Evolutionary conservation across 1,284 basidiomycete species (phyloP).

Genomic region (Cutaneotrichosporon spelunceum): DNA sequence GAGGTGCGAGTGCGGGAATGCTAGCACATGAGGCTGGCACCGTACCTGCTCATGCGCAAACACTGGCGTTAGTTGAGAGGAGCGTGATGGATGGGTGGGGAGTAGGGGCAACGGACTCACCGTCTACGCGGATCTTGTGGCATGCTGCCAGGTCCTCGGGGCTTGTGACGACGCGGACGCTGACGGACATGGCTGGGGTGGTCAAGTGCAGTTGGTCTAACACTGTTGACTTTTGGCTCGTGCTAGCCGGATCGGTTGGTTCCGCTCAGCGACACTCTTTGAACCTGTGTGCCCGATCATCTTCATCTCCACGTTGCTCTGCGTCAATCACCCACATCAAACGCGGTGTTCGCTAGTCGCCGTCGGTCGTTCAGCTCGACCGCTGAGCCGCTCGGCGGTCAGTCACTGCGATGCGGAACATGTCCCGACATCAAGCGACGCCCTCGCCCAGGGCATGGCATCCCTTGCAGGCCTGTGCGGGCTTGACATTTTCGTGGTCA

Average conservation of each 20-base stretch:
- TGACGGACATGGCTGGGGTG: slow-evolving; percentile 17
- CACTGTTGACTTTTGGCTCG: neutral
- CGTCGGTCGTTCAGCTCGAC: too few species aligned
- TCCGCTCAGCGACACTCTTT: neutral
- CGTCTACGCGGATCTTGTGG: slow-evolving; percentile 45
- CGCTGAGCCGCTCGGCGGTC: neutral
- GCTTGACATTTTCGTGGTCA: neutral
- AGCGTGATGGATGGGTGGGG: neutral
- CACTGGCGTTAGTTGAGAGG: slow-evolving; percentile 28
- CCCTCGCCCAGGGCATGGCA: too few species aligned
- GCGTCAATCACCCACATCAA: too few species aligned
- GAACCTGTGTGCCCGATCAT: too few species aligned
- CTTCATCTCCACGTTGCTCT: too few species aligned
- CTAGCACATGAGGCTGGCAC: neutral
- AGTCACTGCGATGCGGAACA: neutral
- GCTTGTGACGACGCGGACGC: slow-evolving; percentile 33
- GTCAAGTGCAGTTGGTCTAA: neutral
- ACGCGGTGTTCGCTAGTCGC: too few species aligned
- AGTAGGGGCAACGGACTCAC: too few species aligned
- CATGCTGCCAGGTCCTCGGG: slow-evolving; percentile 44
- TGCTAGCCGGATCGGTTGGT: neutral
- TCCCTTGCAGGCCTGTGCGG: neutral
- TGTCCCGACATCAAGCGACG: neutral
- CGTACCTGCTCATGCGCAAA: slow-evolving; percentile 49
- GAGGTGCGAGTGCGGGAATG: neutral